Evolutionary conservation across 1,284 basidiomycete genomes (phyloP), one percentile per base, ranked within the genome.

Genomic region (Golubevia sp.): DNA sequence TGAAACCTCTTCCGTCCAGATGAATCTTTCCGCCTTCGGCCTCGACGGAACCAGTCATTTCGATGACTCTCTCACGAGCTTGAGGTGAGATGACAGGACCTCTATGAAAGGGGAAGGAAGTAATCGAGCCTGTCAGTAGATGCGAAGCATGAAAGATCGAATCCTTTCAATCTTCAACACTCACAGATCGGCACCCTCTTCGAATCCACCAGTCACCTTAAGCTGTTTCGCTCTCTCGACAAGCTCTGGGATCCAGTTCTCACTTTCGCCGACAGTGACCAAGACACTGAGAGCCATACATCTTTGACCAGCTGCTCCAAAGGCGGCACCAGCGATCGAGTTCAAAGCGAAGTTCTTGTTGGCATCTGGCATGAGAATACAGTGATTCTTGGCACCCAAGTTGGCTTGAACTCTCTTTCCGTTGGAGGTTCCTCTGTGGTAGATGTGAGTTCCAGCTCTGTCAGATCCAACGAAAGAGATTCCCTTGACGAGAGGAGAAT

Each of bases 401-500:
- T 98, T 98, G 34, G 92, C 91, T 88, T 94, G 93, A 0, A 97
- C 95, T 18, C 96, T 90, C 85, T 99, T 99, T 58, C 96, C 94
- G 71, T 91, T 91, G 71, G 87, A 86, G 0, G 91, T 91, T 15
- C 91, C 93, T 61, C 92, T 66, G 63, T 71, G 62, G 83, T 94
- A 97, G 72, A 99, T 98, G 82, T 98, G 94, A 72, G 90, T 90
- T 51, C 96, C 96, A 13, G 96, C 96, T 51, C 88, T 88, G 85
- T 99, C 93, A 49, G 94, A 93, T 24, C 96, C 96, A n/a, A 99
- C 96, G 82, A 99, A 98, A 72, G 92, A 93, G 83, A 98, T 94
- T 7, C 95, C 96, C 81, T 90, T 94, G 86, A 98, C 94, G 5
- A 87, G 86, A 15, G 93, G 91, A 81, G 95, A 89, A 83, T 97